Evolutionary conservation across 208 protist genomes (phyloP).

Genomic region (Phytomonas sp.): DNA sequence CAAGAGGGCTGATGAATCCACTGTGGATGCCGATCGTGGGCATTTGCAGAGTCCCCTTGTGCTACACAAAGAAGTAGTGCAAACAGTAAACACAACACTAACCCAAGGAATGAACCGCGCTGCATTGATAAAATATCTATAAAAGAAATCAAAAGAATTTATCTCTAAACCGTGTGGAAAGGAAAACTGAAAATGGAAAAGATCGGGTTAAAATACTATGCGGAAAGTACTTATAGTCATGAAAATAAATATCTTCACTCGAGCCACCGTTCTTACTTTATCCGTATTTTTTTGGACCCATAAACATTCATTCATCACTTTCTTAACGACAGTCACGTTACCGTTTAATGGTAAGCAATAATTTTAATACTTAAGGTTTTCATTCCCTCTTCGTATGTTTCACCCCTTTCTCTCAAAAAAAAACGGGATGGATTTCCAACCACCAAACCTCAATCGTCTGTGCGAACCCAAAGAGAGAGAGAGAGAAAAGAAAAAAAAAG

Average conservation of each 20-base stretch:
- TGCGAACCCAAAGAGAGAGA: too few relatives aligned
- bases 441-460: too few relatives aligned
- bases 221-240: background rate
- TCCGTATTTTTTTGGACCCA: background rate
- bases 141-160: background rate
- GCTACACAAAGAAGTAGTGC: background rate
- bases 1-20: constrained; percentile 9
- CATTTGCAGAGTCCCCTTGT: background rate
- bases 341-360: background rate
- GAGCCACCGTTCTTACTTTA: background rate
- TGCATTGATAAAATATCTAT: background rate
- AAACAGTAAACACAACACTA: background rate
- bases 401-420: too few relatives aligned
- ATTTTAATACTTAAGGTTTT: background rate
- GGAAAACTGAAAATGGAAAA: background rate
- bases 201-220: background rate
- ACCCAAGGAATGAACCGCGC: background rate
- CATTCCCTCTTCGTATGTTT: background rate
- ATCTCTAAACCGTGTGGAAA: background rate
- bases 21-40: background rate
- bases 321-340: background rate
- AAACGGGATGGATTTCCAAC: too few relatives aligned
- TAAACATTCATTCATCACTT: background rate
- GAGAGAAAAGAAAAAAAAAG: background rate
- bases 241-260: background rate